Evolutionary conservation across 306 rosid species (phyloP).

Genomic region (Fragaria iinumae): DNA sequence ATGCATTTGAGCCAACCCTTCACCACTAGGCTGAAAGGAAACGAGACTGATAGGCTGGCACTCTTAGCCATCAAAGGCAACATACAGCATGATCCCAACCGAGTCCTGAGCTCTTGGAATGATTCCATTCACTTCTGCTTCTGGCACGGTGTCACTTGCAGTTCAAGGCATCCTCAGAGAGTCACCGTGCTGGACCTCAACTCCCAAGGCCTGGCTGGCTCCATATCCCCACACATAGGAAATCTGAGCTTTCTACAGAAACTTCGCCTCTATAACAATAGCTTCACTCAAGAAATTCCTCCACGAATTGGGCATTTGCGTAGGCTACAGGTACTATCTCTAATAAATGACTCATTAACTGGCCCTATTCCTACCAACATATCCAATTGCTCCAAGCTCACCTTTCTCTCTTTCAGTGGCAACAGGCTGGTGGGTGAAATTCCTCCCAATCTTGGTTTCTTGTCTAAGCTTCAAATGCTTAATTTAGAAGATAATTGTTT

Average conservation of each 20-base stretch:
- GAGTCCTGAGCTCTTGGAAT: neutral
- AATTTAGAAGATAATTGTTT: neutral
- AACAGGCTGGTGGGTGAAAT: slow-evolving; percentile 18
- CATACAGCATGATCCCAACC: neutral
- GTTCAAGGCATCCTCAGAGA: neutral
- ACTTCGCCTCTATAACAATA: too few species aligned
- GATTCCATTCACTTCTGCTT: neutral
- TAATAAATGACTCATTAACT: too few species aligned
- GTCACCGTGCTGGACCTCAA: too few species aligned
- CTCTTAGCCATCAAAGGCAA: neutral
- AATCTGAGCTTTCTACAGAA: too few species aligned
- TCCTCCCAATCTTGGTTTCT: slow-evolving; percentile 20
- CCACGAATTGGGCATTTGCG: too few species aligned
- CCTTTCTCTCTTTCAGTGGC: neutral
- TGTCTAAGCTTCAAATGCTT: neutral
- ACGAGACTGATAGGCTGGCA: neutral
- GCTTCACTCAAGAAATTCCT: too few species aligned
- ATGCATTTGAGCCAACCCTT: neutral
- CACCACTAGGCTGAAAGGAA: neutral
- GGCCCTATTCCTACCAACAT: too few species aligned
- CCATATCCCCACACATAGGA: too few species aligned
- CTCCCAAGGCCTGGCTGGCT: too few species aligned
- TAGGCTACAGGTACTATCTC: too few species aligned
- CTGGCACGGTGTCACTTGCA: neutral
- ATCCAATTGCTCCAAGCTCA: too few species aligned